Evolutionary conservation across 176 grass and related monocot species (phyloP), one percentile per base, ranked within the genome.

Genomic region (Chloris gayana): DNA sequence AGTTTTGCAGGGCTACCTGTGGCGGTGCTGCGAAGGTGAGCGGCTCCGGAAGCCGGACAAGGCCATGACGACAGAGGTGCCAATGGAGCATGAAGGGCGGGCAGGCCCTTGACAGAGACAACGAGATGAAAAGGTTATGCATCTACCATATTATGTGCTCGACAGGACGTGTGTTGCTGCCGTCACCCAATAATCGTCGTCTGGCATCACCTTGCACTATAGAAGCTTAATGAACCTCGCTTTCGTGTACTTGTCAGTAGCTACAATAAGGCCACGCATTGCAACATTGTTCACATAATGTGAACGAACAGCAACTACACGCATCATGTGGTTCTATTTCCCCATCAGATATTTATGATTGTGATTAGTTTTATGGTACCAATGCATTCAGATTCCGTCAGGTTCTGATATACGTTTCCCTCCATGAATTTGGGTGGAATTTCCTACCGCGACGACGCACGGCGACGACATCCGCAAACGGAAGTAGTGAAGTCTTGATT

Each of bases 41-140:
- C 80, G 64, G 73, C 80, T 89, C 26, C 74, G 88, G 75, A 77
- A 79, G 33, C 64, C 87, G 24, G 90, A 93, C 49, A 88, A 44
- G 61, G 69, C 77, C 49, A 51, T 69, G 80, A 89, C 85, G 66
- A 38, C 74, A 10, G 14, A 10, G 14, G 72, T 74, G 51, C 75
- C 69, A 67, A 71, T 14, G 76, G 73, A 47, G 34, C 63, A 37
- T 29, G 29, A 49, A 65, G 42, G 79, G 10, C 7, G 41, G 10
- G 32, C 0, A 22, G 66, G 26, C 2, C 15, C 14, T 54, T 18
- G 38, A n/a, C 13, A 37, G 26, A 67, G 26, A 22, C 22, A 26
- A 32, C 42, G 25, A 32, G 60, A 76, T 64, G 75, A 59, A 42
- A 42, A 42, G 32, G 37, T 27, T 11, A 31, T 76, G 15, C 31